Conservation (phyloP, 192 early-diverging fungal species). For the Haplosporangium gracile region DNA sequence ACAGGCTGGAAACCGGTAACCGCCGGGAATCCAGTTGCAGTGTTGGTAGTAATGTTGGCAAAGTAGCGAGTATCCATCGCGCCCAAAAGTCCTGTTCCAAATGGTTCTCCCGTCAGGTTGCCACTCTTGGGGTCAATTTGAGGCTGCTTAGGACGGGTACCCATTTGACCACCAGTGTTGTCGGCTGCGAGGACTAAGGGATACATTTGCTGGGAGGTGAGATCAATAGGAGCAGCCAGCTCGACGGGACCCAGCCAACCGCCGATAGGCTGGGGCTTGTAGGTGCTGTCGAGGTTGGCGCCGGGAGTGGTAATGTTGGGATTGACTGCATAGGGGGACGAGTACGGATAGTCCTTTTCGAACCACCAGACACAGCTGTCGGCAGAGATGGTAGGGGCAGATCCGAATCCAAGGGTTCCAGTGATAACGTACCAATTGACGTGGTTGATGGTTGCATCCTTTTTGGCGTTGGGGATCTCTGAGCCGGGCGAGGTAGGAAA, state of each 20-base stretch:
- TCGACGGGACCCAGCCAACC: constrained; percentile 62
- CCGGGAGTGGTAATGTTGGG: constrained; percentile 44
- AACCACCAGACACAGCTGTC: constrained; percentile 62
- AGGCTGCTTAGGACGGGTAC: constrained; percentile 43
- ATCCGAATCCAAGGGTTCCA: constrained; percentile 29
- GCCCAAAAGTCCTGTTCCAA: constrained; percentile 45
- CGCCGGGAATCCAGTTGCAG: background rate
- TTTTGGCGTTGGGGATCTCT: constrained; percentile 53
- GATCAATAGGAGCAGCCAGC: constrained; percentile 35
- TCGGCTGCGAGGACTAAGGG: constrained; percentile 49
- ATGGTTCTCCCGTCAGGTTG: constrained; percentile 30
- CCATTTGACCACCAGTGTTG: constrained; percentile 53
- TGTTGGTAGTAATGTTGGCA: constrained; percentile 38
- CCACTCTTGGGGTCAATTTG: constrained; percentile 31
- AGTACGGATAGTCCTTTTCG: constrained; percentile 53
- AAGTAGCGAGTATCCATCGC: constrained; percentile 58
- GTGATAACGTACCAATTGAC: constrained; percentile 57
- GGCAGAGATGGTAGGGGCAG: constrained; percentile 36
- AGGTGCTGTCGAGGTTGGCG: constrained; percentile 51
- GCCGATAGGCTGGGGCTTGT: constrained; percentile 56
- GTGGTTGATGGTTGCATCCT: constrained; percentile 39
- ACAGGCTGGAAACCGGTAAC: constrained; percentile 56
- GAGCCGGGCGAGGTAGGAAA: constrained; percentile 48
- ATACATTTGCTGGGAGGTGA: constrained; percentile 56
- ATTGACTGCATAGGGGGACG: constrained; percentile 38